Conservation (phyloP, 768 basidiomycete species). For the Inosperma sp. region DNA sequence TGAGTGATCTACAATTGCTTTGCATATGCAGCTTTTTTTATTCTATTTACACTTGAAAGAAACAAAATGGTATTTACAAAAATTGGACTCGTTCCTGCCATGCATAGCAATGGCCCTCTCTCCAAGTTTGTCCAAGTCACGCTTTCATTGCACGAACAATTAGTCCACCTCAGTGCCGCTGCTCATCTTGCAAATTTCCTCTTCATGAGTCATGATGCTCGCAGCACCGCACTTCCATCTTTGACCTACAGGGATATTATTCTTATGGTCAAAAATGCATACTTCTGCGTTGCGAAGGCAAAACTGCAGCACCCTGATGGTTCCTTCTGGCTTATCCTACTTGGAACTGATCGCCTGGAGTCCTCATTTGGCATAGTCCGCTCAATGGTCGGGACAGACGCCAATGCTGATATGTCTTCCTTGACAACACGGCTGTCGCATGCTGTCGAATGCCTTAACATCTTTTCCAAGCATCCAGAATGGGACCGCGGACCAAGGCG, state of each 20-base stretch:
- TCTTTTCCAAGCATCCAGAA: slow-evolving; percentile 29
- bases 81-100: too few relatives aligned
- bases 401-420: slow-evolving; percentile 21
- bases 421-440: slow-evolving; percentile 22
- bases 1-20: too few relatives aligned
- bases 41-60: too few relatives aligned
- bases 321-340: slow-evolving; percentile 10
- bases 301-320: slow-evolving; percentile 5
- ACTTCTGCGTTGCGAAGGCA: slow-evolving; percentile 10
- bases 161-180: slow-evolving; percentile 9
- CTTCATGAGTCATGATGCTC: background rate
- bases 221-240: background rate
- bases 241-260: slow-evolving; percentile 8
- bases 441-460: slow-evolving; percentile 24
- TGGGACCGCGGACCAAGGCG: slow-evolving; percentile 25
- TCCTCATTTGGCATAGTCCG: background rate
- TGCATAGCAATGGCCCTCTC: too few relatives aligned
- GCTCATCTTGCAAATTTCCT: slow-evolving; percentile 7
- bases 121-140: slow-evolving; percentile 7
- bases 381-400: slow-evolving; percentile 29
- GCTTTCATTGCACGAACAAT: slow-evolving; percentile 3
- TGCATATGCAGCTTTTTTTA: too few relatives aligned
- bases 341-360: slow-evolving; percentile 9
- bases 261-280: slow-evolving; percentile 10
- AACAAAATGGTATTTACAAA: too few relatives aligned